Evolutionary conservation across 2,329 filamentous ascomycete genomes (phyloP).

Genomic region (Hypoxylon rubiginosum): DNA sequence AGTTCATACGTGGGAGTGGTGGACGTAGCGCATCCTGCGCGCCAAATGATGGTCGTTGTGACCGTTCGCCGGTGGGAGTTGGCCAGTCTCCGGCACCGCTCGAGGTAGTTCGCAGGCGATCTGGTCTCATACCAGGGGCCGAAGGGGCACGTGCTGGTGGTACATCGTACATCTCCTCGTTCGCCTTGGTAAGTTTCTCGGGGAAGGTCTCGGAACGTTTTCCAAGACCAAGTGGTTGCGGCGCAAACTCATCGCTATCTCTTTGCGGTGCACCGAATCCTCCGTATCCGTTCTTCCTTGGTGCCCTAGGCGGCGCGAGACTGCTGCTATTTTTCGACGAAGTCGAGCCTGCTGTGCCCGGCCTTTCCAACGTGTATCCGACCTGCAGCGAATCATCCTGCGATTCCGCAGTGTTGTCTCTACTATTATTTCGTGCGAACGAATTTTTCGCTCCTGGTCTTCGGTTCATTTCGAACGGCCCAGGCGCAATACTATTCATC

Average conservation of each 20-base stretch:
- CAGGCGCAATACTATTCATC: conserved; percentile 75
- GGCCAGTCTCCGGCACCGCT: conserved; percentile 44
- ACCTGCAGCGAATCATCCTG: conserved; percentile 45
- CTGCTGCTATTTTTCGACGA: conserved; percentile 52
- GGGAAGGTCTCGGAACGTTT: conserved; percentile 69
- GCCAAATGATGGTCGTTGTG: conserved; percentile 59
- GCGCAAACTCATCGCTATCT: conserved; percentile 55
- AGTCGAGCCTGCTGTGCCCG: conserved; percentile 48
- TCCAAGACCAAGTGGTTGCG: conserved; percentile 55
- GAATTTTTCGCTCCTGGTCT: conserved; percentile 53
- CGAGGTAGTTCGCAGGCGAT: conserved; percentile 52
- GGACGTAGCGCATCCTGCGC: conserved; percentile 64
- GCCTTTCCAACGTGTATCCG: conserved; percentile 46
- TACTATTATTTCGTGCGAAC: conserved; percentile 51
- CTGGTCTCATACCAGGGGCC: conserved; percentile 60
- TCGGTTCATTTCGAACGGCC: conserved; percentile 70
- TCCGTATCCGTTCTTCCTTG: conserved; percentile 68
- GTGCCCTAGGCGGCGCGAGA: conserved; percentile 56
- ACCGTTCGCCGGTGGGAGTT: conserved; percentile 45
- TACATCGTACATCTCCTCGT: conserved; percentile 49
- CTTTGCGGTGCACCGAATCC: conserved; percentile 66
- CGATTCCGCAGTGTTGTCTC: conserved; percentile 36
- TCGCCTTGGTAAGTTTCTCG: conserved; percentile 50
- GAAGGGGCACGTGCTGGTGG: conserved; percentile 63
- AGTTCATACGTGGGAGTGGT: conserved; percentile 66